Percentiles rank a stretch among this genome's conserved stretches.
These are phyloP conservation scores for Fomitopsis schrenkii DNA, from an alignment of 1,284 basidiomycete genomes.

Conservation along the genomic window DNA sequence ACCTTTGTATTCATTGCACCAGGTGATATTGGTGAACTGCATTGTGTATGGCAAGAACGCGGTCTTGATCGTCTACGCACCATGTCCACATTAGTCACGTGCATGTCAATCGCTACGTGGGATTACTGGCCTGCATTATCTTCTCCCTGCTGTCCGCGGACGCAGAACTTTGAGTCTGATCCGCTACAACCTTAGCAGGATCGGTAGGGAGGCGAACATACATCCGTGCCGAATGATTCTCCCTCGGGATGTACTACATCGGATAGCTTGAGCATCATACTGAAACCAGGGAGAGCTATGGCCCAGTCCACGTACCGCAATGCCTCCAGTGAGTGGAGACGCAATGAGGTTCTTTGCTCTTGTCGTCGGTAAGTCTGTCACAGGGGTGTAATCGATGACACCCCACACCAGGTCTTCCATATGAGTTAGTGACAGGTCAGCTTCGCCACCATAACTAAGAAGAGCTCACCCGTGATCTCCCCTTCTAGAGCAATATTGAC, in stretches of 20 bases:
- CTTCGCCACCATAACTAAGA: background rate
- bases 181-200: background rate
- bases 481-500: constrained; percentile 5
- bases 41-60: background rate
- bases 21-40: background rate
- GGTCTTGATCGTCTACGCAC: background rate
- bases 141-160: background rate
- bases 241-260: background rate
- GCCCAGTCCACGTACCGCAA: background rate
- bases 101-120: background rate
- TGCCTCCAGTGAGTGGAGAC: background rate
- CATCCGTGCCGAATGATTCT: background rate
- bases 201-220: background rate
- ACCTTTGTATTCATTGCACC: background rate
- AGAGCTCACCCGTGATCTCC: background rate
- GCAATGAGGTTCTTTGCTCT: constrained; percentile 1
- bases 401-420: background rate
- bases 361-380: constrained; percentile 1
- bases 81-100: background rate
- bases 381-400: constrained; percentile 2
- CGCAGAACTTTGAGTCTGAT: background rate
- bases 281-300: no score
- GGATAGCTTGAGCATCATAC: background rate
- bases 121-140: background rate
- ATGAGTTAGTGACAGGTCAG: no score